Conservation (phyloP, 345 rosid species). For the Luvunga scandens region DNA sequence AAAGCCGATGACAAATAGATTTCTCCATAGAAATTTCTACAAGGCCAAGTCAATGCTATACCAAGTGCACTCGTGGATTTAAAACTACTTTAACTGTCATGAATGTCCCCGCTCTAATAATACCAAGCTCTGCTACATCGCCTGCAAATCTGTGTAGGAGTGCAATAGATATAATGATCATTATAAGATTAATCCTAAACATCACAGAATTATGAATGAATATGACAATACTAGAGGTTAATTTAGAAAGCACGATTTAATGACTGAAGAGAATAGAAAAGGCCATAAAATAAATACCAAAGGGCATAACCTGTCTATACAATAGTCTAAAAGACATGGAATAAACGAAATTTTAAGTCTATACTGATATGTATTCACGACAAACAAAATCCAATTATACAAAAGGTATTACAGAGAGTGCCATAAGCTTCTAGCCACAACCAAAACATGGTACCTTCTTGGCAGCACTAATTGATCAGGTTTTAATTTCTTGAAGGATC, state of each 20-base stretch:
- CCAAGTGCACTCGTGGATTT: slow-evolving; percentile 92
- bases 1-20: slow-evolving; percentile 7
- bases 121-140: slow-evolving; percentile 79
- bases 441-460: not conserved
- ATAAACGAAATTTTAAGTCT: not conserved
- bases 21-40: not conserved
- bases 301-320: not conserved
- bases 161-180: slow-evolving; percentile 14
- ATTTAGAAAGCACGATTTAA: not conserved
- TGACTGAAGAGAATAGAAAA: not conserved
- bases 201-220: slow-evolving; percentile 9
- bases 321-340: not conserved
- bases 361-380: not conserved
- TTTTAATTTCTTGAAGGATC: not conserved
- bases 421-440: not conserved
- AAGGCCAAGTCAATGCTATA: slow-evolving; percentile 27
- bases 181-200: not conserved
- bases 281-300: not conserved
- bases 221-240: slow-evolving; percentile 6
- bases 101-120: slow-evolving; percentile 63
- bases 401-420: not conserved
- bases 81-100: slow-evolving; percentile 65
- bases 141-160: slow-evolving; percentile 74
- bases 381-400: not conserved
- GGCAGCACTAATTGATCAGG: not conserved